Evolutionary conservation across 805 yeast genomes (phyloP).

Genomic region (Metschnikowia sp.): DNA sequence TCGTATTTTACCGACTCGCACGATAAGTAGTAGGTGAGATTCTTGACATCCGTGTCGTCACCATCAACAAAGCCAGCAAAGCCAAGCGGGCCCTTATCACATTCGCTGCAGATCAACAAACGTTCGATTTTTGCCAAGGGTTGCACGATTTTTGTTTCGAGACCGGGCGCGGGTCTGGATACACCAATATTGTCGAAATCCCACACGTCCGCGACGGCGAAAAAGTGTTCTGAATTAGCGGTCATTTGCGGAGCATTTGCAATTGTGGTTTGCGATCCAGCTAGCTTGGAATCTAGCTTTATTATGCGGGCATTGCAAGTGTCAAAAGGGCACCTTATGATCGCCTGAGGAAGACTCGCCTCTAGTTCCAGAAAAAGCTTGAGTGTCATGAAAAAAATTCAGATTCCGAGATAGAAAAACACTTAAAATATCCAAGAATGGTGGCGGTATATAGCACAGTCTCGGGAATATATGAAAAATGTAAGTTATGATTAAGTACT

Average conservation of each 20-base stretch:
- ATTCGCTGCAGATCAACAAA: slow-evolving; percentile 66
- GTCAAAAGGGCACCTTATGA: slow-evolving; percentile 25
- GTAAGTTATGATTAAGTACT: no score
- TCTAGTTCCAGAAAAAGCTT: slow-evolving; percentile 7
- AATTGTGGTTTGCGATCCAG: slow-evolving; percentile 10
- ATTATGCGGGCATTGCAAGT: slow-evolving; percentile 26
- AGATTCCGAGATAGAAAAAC: no score
- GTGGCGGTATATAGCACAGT: no score
- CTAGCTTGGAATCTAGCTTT: slow-evolving; percentile 13
- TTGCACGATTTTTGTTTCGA: slow-evolving; percentile 20
- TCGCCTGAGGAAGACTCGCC: slow-evolving; percentile 6
- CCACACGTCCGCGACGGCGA: slow-evolving; percentile 60
- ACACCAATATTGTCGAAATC: slow-evolving; percentile 79
- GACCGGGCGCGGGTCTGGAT: slow-evolving; percentile 41
- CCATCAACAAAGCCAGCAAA: slow-evolving; percentile 46
- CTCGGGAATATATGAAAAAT: no score
- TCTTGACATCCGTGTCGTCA: slow-evolving; percentile 31
- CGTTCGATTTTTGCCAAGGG: slow-evolving; percentile 41
- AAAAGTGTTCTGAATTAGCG: slow-evolving; percentile 26
- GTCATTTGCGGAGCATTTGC: slow-evolving; percentile 31
- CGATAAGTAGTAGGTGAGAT: slow-evolving; percentile 43
- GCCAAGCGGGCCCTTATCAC: slow-evolving; percentile 78
- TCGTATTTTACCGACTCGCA: slow-evolving; percentile 45
- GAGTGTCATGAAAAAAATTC: no score
- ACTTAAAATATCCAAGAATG: no score